Evolutionary conservation across 2,329 filamentous ascomycete species (phyloP), one percentile per base, ranked within the genome.

Genomic region (Penicillium sp.): DNA sequence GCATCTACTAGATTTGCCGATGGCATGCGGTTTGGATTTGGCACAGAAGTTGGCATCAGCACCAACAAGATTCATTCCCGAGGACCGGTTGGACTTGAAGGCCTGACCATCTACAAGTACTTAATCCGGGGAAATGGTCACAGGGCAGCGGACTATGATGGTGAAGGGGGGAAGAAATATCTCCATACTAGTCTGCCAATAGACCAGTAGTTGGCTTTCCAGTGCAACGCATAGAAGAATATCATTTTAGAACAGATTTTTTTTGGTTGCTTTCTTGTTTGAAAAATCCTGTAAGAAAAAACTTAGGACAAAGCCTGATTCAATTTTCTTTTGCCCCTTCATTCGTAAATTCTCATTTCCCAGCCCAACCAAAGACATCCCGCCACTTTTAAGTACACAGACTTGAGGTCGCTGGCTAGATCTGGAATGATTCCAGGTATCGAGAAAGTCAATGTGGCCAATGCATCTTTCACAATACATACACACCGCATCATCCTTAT

Each of bases 1-100:
- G 90, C 91, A 8, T 95, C 90, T 25, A 96, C 91, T 9, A 85
- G 94, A 48, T 93, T 99, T 77, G 91, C 92, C 6, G 94, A 99
- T 73, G 94, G 94, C 8, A 97, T 96, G 89, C 84, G 94, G 40
- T 97, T 95, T 72, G 94, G 94, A 8, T 99, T 99, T 75, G 94
- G 94, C 45, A 97, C 94, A 0, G 94, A 99, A 77, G 94, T 99
- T 25, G 94, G 94, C 52, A 97, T 99, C 75, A 95, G 90, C 77
- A 99, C 94, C 47, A 99, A 97, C 80, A 99, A 97, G 80, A 96
- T 99, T 61, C 94, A 99, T 72, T 89, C 90, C 1, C 82, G 94
- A 48, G 94, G 94, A 0, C 94, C 94, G 0, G 94, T 99, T 6
- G 94, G 94, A 1, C 78, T 99, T 50, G 94, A 97, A 69, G 94